Percentiles rank a stretch among this genome's conserved stretches.
Conservation (phyloP, 75 land plant genomes). For the Cryptomeria japonica region DNA sequence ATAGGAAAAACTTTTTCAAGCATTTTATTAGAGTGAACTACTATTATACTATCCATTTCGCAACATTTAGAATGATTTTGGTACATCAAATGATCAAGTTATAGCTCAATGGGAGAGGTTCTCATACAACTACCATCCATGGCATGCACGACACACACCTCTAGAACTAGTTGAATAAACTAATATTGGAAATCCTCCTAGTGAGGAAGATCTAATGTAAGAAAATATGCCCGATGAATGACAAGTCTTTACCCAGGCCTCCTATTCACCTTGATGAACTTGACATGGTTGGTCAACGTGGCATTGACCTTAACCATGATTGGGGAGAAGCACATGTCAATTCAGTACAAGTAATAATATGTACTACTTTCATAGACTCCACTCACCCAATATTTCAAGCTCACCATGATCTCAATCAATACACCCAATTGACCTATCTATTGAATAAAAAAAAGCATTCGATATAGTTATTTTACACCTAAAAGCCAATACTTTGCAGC, state of each 20-base stretch:
- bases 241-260: background rate
- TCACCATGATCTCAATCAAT: background rate
- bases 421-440: background rate
- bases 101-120: too few relatives aligned
- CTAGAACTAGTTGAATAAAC: too few relatives aligned
- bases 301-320: too few relatives aligned
- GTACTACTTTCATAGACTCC: background rate
- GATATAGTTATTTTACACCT: too few relatives aligned
- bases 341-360: background rate
- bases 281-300: too few relatives aligned
- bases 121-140: background rate
- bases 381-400: too few relatives aligned
- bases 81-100: background rate
- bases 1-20: too few relatives aligned
- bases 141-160: background rate
- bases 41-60: too few relatives aligned
- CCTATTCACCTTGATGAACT: background rate
- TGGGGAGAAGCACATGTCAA: background rate
- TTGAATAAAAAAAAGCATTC: too few relatives aligned
- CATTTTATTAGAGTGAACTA: background rate
- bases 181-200: background rate
- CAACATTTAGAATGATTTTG: too few relatives aligned
- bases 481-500: too few relatives aligned
- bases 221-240: background rate
- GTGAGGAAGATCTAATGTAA: too few relatives aligned